A percentile compares a stretch with the other conserved stretches of the same genome.
Conservation (phyloP, 176 grass and related monocot genomes). For the Saccharum spontaneum region DNA sequence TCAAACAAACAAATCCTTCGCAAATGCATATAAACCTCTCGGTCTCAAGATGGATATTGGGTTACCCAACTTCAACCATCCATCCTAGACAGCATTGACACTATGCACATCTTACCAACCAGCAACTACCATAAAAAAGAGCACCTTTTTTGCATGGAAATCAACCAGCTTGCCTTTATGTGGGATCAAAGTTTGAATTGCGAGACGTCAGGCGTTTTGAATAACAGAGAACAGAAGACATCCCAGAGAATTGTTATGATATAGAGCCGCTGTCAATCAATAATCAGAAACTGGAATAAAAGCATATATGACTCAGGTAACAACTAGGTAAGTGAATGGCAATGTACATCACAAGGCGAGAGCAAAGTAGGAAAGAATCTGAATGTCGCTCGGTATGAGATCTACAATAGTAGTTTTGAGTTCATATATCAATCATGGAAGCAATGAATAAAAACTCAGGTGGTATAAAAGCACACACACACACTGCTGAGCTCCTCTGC, state of each 20-base stretch:
- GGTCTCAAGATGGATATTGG: background rate
- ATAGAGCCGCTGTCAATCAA: background rate
- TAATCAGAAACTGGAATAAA: background rate
- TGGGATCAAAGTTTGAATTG: background rate
- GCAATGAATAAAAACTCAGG: constrained; percentile 48
- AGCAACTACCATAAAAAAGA: background rate
- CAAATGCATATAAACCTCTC: background rate
- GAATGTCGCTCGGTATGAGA: constrained; percentile 23
- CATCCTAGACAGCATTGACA: background rate
- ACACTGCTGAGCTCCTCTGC: constrained; percentile 39
- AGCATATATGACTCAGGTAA: background rate
- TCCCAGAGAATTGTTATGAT: background rate
- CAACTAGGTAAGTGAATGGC: constrained; percentile 1
- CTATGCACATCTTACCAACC: constrained; percentile 8
- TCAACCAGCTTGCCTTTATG: background rate
- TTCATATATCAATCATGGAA: constrained; percentile 64
- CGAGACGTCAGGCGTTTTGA: background rate
- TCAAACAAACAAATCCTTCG: constrained; percentile 13
- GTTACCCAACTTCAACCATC: constrained; percentile 25
- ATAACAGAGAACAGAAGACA: background rate
- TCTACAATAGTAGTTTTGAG: constrained; percentile 46
- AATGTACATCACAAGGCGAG: constrained; percentile 23
- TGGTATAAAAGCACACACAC: constrained; percentile 47
- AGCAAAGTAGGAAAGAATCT: background rate
- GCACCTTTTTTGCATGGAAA: background rate